Conservation (phyloP, 176 grass and related monocot genomes). For the Cocos nucifera region DNA sequence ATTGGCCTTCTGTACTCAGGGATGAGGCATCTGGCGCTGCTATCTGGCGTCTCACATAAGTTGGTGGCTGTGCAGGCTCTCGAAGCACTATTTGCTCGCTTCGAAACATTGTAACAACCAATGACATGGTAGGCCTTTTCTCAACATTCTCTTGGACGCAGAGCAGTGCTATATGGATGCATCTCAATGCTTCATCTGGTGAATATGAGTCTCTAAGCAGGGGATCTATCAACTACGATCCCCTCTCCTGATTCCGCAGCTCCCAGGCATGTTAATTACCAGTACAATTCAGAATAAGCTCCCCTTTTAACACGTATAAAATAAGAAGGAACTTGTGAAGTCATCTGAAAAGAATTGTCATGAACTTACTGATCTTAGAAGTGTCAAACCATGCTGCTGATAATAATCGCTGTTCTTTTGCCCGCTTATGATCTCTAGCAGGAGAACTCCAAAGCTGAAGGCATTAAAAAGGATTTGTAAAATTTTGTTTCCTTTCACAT, state of each 20-base stretch:
- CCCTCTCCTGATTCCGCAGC: constrained; percentile 46
- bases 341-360: no score
- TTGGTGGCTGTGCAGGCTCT: constrained; percentile 18
- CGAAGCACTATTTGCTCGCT: constrained; percentile 36
- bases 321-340: neutral
- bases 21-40: constrained; percentile 10
- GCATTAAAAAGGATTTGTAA: constrained; percentile 18
- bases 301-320: no score
- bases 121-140: constrained; percentile 72
- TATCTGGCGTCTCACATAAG: constrained; percentile 26
- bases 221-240: constrained; percentile 54
- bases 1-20: neutral
- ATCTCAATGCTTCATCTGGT: constrained; percentile 38
- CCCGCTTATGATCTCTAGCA: constrained; percentile 84
- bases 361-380: no score
- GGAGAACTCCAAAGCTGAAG: constrained; percentile 79
- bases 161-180: constrained; percentile 56
- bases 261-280: constrained; percentile 49
- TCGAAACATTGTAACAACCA: constrained; percentile 55
- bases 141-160: constrained; percentile 77
- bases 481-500: neutral
- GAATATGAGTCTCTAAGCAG: constrained; percentile 33
- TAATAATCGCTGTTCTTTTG: constrained; percentile 56
- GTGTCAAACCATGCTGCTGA: no score
- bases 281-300: no score